Conservation (phyloP, 176 grass and related monocot genomes). For the Tillandsia leiboldiana region DNA sequence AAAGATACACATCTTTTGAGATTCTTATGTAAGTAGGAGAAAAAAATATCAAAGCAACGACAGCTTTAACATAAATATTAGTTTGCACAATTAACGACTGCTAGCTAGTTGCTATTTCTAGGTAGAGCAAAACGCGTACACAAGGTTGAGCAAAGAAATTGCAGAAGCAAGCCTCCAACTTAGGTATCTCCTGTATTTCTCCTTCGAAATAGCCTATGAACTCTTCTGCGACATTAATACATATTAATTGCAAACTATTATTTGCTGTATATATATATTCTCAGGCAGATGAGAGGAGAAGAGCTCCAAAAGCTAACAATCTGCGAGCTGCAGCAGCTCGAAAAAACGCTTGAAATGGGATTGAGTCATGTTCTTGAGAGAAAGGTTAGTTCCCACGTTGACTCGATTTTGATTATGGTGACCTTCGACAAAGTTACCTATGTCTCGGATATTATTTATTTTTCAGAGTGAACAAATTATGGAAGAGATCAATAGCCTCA, state of each 20-base stretch:
- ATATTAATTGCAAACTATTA: neutral
- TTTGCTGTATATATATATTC: neutral
- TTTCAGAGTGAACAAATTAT: constrained; percentile 42
- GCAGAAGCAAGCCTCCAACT: constrained; percentile 48
- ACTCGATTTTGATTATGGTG: neutral
- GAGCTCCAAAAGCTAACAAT: constrained; percentile 52
- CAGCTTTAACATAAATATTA: too few species aligned
- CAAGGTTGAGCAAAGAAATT: constrained; percentile 33
- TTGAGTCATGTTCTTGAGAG: constrained; percentile 46
- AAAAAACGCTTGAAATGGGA: constrained; percentile 46
- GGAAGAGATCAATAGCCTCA: constrained; percentile 37
- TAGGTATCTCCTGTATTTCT: constrained; percentile 17
- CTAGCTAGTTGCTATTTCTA: constrained; percentile 14
- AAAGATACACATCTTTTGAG: too few species aligned
- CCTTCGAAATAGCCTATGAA: neutral
- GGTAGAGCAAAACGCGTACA: constrained; percentile 33
- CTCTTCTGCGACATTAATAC: too few species aligned
- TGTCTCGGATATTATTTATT: neutral
- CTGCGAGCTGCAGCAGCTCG: constrained; percentile 52
- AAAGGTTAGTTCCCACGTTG: constrained; percentile 31
- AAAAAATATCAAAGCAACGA: too few species aligned
- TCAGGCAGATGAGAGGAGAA: constrained; percentile 79
- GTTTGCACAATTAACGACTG: neutral
- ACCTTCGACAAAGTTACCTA: neutral
- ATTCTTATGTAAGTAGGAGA: too few species aligned